Percentiles rank a stretch among this genome's conserved stretches.
Conservation (phyloP, 371 early-diverging fungal species). For the Mucor sp. region DNA sequence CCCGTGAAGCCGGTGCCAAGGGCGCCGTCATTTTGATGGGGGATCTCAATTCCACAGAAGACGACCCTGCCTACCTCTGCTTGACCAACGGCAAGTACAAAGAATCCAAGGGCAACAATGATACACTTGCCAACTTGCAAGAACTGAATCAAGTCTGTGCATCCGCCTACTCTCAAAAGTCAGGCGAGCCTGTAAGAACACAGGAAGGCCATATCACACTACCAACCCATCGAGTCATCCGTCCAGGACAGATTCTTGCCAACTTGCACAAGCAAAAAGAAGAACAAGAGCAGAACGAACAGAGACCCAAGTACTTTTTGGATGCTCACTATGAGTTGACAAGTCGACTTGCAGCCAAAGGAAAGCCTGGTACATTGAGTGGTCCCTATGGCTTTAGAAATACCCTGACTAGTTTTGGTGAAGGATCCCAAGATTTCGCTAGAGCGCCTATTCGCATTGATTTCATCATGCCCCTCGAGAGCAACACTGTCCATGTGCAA, state of each 20-base stretch:
- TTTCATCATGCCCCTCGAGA: slow-evolving; percentile 43
- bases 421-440: slow-evolving; percentile 24
- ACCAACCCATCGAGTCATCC: slow-evolving; percentile 48
- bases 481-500: slow-evolving; percentile 8
- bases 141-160: slow-evolving; percentile 29
- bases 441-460: slow-evolving; percentile 42
- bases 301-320: slow-evolving; percentile 14
- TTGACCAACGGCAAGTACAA: slow-evolving; percentile 31
- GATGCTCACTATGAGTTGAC: slow-evolving; percentile 39
- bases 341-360: slow-evolving; percentile 27
- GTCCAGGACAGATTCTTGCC: slow-evolving; percentile 33
- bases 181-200: slow-evolving; percentile 32
- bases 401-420: slow-evolving; percentile 54
- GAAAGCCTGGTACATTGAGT: slow-evolving; percentile 26
- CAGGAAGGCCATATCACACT: slow-evolving; percentile 32
- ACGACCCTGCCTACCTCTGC: slow-evolving; percentile 35
- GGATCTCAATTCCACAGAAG: slow-evolving; percentile 44
- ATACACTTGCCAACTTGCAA: slow-evolving; percentile 31
- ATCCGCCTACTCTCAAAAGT: slow-evolving; percentile 12
- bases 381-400: slow-evolving; percentile 46
- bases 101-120: slow-evolving; percentile 14
- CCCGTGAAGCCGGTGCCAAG: slow-evolving; percentile 9
- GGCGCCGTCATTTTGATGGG: slow-evolving; percentile 36
- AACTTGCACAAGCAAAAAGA: slow-evolving; percentile 20
- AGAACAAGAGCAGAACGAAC: slow-evolving; percentile 5